Percentiles rank a stretch among this genome's conserved stretches.
These are phyloP conservation scores for Xerocomus amazonicus DNA, from an alignment of 1,284 basidiomycete species.

Conservation along the genomic window DNA sequence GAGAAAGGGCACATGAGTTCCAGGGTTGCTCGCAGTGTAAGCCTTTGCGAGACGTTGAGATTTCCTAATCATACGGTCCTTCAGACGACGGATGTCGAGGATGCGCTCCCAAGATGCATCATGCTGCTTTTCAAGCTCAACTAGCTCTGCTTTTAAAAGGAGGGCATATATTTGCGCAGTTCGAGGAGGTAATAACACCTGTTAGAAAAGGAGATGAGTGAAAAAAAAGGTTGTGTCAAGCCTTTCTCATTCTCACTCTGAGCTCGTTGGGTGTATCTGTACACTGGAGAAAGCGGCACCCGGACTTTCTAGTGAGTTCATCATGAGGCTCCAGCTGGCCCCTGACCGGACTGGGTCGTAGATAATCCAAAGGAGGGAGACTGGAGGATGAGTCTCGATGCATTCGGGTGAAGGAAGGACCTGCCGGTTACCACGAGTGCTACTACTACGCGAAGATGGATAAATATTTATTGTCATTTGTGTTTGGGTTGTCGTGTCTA, in stretches of 20 bases:
- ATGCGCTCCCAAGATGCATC: conserved; percentile 60
- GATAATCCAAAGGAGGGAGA: conserved; percentile 46
- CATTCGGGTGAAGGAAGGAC: conserved; percentile 17
- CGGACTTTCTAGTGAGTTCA: conserved; percentile 43
- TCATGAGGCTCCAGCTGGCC: conserved; percentile 67
- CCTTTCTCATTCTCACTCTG: conserved; percentile 41
- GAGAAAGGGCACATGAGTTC: conserved; percentile 48
- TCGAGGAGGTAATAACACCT: conserved; percentile 70
- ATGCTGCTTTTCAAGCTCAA: conserved; percentile 55
- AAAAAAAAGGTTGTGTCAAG: conserved; percentile 4
- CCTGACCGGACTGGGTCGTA: conserved; percentile 60
- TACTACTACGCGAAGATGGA: neutral
- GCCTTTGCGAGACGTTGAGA: conserved; percentile 55
- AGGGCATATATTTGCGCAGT: conserved; percentile 65
- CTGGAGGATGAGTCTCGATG: conserved; percentile 22
- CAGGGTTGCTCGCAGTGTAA: conserved; percentile 36
- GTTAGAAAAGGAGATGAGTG: conserved; percentile 9
- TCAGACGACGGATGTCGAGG: conserved; percentile 67
- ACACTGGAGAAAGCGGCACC: conserved; percentile 69
- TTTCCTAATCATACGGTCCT: conserved; percentile 76
- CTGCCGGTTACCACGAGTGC: conserved; percentile 8
- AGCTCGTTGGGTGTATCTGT: conserved; percentile 72
- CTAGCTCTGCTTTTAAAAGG: conserved; percentile 55
- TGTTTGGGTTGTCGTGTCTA: conserved; percentile 22
- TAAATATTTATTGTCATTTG: neutral